phyloP scores from a whole-genome alignment of 805 yeast species.

The Candida endomychidarum region DNA sequence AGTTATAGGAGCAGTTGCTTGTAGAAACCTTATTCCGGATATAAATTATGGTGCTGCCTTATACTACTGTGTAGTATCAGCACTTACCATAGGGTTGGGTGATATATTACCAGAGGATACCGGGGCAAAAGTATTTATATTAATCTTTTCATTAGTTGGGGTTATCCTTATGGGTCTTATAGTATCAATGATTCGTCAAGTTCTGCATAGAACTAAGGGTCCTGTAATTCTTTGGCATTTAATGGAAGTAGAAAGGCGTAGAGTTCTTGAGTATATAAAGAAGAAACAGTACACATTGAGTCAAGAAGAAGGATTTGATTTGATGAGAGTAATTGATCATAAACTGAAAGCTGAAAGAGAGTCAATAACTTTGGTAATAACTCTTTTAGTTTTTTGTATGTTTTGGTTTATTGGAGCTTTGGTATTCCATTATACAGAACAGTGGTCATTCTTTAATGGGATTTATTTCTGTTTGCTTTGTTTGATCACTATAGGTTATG shows the following conservation, averaged over 20 bases:
- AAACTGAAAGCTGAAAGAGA: conserved; percentile 41
- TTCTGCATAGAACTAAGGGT: conserved; percentile 58
- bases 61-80: conserved; percentile 70
- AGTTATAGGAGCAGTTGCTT: conserved; percentile 56
- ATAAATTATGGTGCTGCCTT: conserved; percentile 59
- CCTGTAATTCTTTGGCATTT: conserved; percentile 68
- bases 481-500: conserved; percentile 82
- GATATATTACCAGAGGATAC: conserved; percentile 58
- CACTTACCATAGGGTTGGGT: conserved; percentile 80
- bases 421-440: conserved; percentile 58
- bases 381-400: conserved; percentile 45
- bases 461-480: conserved; percentile 78
- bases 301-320: conserved; percentile 50
- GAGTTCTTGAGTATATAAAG: conserved; percentile 20
- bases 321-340: conserved; percentile 53
- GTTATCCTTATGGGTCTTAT: conserved; percentile 73
- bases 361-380: conserved; percentile 35
- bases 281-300: conserved; percentile 23
- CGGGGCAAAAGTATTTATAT: conserved; percentile 55
- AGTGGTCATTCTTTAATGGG: conserved; percentile 69
- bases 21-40: conserved; percentile 42
- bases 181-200: conserved; percentile 64
- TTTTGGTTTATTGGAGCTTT: conserved; percentile 78
- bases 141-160: conserved; percentile 69
- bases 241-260: conserved; percentile 51